Conservation (phyloP, 768 basidiomycete species). For the Kondoa subrosea region DNA sequence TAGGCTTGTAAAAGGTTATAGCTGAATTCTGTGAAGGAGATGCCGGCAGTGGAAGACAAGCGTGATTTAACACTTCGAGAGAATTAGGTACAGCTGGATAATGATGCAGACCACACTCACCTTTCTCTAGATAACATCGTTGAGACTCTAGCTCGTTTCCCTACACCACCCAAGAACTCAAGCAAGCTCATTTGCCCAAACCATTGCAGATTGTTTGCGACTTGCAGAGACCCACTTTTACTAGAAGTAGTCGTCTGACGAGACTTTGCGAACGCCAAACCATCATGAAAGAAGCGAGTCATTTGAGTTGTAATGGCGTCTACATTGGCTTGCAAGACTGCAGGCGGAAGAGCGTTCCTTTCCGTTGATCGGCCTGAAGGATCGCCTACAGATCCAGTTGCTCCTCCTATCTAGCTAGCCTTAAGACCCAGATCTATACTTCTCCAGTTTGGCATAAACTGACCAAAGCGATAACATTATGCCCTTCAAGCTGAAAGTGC, state of each 20-base stretch:
- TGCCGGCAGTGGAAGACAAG: conserved; percentile 48
- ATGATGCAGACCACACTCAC: conserved; percentile 35
- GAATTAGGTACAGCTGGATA: neutral
- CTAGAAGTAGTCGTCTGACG: conserved; percentile 15
- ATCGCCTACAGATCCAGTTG: conserved; percentile 90
- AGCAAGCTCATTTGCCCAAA: conserved; percentile 53
- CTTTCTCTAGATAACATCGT: conserved; percentile 82
- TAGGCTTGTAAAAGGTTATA: conserved; percentile 95
- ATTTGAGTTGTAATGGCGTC: conserved; percentile 47
- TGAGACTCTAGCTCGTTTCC: conserved; percentile 63
- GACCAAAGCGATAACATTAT: conserved; percentile 66
- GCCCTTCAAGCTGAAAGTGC: conserved; percentile 75
- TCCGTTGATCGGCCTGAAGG: conserved; percentile 78
- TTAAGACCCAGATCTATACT: neutral
- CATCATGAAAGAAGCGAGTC: conserved; percentile 53
- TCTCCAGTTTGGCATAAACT: conserved; percentile 30
- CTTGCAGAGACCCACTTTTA: conserved; percentile 19
- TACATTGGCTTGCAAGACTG: conserved; percentile 52
- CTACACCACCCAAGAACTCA: conserved; percentile 66
- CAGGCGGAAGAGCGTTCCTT: conserved; percentile 48
- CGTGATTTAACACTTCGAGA: conserved; percentile 66
- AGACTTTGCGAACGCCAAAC: conserved; percentile 44
- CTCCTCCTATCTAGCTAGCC: conserved; percentile 63
- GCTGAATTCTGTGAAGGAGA: conserved; percentile 96
- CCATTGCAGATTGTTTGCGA: conserved; percentile 64